Evolutionary conservation across 164 flowering plant species (phyloP).

Genomic region (Piper longum): DNA sequence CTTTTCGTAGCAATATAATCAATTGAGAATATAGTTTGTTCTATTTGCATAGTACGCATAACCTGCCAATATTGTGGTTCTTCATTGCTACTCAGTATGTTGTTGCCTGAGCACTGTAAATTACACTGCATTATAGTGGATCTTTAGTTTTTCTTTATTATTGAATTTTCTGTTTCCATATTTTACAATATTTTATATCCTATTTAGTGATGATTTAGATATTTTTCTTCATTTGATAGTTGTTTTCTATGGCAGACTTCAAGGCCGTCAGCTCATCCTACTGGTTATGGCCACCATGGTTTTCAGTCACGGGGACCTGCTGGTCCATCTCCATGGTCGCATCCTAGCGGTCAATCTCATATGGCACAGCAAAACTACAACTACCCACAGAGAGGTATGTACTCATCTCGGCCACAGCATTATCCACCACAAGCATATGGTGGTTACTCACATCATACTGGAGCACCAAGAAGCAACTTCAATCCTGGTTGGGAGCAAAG

Average conservation of each 20-base stretch:
- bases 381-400: conserved; percentile 57
- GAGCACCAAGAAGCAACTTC: conserved; percentile 41
- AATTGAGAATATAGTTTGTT: too few relatives aligned
- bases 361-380: conserved; percentile 37
- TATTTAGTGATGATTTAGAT: background rate
- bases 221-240: background rate
- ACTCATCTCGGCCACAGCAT: conserved; percentile 48
- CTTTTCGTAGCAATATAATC: too few relatives aligned
- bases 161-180: background rate
- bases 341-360: conserved; percentile 35
- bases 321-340: conserved; percentile 65
- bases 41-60: too few relatives aligned
- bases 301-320: conserved; percentile 54
- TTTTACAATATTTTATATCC: too few relatives aligned
- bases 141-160: too few relatives aligned
- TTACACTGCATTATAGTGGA: too few relatives aligned
- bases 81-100: too few relatives aligned
- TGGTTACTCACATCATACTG: conserved; percentile 42
- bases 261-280: conserved; percentile 44
- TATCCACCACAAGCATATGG: conserved; percentile 50
- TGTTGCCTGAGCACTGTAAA: too few relatives aligned
- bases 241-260: conserved; percentile 26
- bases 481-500: conserved; percentile 77
- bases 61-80: too few relatives aligned
- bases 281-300: conserved; percentile 43